Evolutionary conservation across 1,284 basidiomycete genomes (phyloP), one percentile per base, ranked within the genome.

Genomic region (Cutaneotrichosporon daszewskae): DNA sequence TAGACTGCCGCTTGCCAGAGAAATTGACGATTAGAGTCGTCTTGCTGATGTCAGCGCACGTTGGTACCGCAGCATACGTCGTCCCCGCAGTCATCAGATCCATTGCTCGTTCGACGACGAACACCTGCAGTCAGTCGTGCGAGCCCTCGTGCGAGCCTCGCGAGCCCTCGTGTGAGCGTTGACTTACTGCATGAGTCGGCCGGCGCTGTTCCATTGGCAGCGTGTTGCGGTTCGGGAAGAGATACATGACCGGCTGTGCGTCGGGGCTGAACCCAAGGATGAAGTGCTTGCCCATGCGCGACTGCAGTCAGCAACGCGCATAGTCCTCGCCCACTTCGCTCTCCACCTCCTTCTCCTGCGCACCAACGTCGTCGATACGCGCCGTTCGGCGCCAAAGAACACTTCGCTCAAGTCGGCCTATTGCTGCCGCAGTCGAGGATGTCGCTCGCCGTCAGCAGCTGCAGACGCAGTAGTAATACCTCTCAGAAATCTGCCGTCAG

Each of bases 1-100:
- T 59, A 17, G 64, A 60, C 50, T 66, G 53, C 12, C 61, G 53
- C 38, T 68, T 66, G 7, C 65, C 68, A n/a, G 52, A 47, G 46
- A 68, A 65, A 46, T 66, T 64, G 51, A 69, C 63, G 12, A 68
- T 43, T 29, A 62, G 58, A 11, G 14, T 14, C 3, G 32, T 19
- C 19, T 35, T 20, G 20, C 37, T 35, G 22, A 14, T 13, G 34
- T 38, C 37, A 31, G 37, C 26, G n/a, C n/a, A 10, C n/a, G n/a
- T n/a, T n/a, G n/a, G n/a, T n/a, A n/a, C n/a, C n/a, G n/a, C n/a
- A n/a, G n/a, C n/a, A n/a, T n/a, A 64, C 64, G 53, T 57, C 17
- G 64, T 58, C 9, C 62, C 61, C 5, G 53, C 47, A 16, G 45
- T 34, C 63, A 66, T 63, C 7, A 68, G 47, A 48, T 68, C 66